Conservation (phyloP, 2,329 filamentous ascomycete genomes). For the Nannizziopsis barbatae region DNA sequence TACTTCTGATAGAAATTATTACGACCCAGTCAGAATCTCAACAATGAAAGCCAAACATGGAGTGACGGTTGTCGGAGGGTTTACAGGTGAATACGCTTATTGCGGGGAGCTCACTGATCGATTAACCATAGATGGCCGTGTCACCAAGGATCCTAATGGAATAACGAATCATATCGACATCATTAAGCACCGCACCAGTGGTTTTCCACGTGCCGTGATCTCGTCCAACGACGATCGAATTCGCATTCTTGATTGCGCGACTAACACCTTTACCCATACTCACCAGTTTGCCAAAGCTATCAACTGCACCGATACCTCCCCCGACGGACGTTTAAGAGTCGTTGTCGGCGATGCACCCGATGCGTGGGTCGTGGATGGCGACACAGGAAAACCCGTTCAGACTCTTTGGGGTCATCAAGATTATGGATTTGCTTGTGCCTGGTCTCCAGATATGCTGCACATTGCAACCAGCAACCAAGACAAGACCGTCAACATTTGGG, state of each 20-base stretch:
- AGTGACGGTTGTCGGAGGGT: conserved; percentile 46
- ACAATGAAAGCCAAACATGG: conserved; percentile 42
- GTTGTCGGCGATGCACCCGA: conserved; percentile 36
- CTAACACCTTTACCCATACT: conserved; percentile 30
- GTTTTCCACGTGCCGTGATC: conserved; percentile 42
- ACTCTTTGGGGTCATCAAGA: conserved; percentile 33
- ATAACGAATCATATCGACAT: conserved; percentile 51
- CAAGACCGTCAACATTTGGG: conserved; percentile 38
- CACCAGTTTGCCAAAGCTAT: conserved; percentile 32
- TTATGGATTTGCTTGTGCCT: conserved; percentile 38
- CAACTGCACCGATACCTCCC: conserved; percentile 37
- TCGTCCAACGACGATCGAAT: conserved; percentile 48
- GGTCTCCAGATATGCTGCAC: conserved; percentile 39
- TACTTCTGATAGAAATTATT: conserved; percentile 27
- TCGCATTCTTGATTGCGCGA: conserved; percentile 44
- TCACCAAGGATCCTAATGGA: conserved; percentile 41
- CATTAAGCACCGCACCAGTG: conserved; percentile 38
- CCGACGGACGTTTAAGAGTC: conserved; percentile 34
- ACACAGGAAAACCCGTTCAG: conserved; percentile 32
- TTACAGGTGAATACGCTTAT: conserved; percentile 47
- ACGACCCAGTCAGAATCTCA: conserved; percentile 38
- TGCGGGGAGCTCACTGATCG: conserved; percentile 29
- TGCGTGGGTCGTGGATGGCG: conserved; percentile 35
- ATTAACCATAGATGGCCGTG: conserved; percentile 34
- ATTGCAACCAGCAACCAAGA: conserved; percentile 39